Evolutionary conservation across 768 basidiomycete genomes (phyloP).

Genomic region (Mycena vulgaris): DNA sequence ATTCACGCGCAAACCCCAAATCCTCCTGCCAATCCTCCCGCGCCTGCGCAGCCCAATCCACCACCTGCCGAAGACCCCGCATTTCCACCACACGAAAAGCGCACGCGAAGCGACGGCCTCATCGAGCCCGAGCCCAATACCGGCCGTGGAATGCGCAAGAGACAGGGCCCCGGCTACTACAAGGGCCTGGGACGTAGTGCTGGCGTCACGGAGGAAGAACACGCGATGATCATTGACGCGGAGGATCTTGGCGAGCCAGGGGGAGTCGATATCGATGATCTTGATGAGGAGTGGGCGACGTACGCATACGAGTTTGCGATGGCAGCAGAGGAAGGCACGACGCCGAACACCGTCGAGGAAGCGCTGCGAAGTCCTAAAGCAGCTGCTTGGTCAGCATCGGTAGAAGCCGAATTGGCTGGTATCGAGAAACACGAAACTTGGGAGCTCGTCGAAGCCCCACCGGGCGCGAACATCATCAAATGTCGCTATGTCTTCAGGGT

Average conservation of each 20-base stretch:
- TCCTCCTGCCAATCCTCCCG: neutral
- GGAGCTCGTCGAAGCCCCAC: constrained; percentile 43
- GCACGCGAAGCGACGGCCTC: constrained; percentile 11
- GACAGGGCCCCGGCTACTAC: constrained; percentile 18
- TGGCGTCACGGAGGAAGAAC: constrained; percentile 3
- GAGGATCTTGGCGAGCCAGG: constrained; percentile 20
- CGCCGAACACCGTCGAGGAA: constrained; percentile 41
- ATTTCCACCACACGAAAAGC: constrained; percentile 30
- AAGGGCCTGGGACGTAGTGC: neutral
- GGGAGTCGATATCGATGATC: constrained; percentile 21
- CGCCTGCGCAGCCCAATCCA: neutral
- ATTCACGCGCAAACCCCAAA: neutral
- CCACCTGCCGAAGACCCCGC: constrained; percentile 4
- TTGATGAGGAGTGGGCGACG: constrained; percentile 9
- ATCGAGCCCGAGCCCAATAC: constrained; percentile 28
- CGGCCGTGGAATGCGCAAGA: constrained; percentile 18
- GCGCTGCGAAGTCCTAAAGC: constrained; percentile 40
- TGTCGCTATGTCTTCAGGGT: constrained; percentile 39
- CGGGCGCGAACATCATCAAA: constrained; percentile 45
- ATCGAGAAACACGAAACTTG: constrained; percentile 45
- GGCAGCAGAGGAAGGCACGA: constrained; percentile 11
- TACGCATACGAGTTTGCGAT: constrained; percentile 18
- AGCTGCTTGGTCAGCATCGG: constrained; percentile 31
- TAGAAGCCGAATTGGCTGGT: constrained; percentile 33
- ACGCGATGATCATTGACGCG: neutral